phyloP scores from a whole-genome alignment of 495 filamentous ascomycete species.

The Aspergillus kassunensis region DNA sequence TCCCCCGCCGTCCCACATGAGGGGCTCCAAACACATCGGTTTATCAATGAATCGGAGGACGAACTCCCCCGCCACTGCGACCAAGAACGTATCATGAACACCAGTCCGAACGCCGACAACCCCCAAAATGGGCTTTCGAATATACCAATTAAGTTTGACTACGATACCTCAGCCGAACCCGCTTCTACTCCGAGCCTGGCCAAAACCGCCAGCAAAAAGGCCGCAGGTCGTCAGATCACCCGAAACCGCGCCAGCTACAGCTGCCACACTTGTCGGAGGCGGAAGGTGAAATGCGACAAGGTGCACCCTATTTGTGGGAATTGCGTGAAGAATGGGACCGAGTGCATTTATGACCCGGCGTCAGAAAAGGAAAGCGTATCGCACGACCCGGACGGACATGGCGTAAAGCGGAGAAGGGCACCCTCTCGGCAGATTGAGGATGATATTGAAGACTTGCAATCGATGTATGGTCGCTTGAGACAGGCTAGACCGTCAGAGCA shows the following conservation, averaged over 20 bases:
- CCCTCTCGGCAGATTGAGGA: constrained; percentile 29
- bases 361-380: constrained; percentile 23
- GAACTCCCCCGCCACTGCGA: constrained; percentile 19
- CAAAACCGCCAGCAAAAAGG: constrained; percentile 13
- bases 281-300: constrained; percentile 49
- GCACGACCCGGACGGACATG: constrained; percentile 22
- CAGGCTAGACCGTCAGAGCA: constrained; percentile 25
- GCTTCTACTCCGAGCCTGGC: constrained; percentile 2
- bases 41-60: constrained; percentile 17
- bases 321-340: constrained; percentile 40
- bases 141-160: constrained; percentile 7
- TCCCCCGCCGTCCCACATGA: constrained; percentile 4
- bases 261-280: constrained; percentile 45
- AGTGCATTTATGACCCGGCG: constrained; percentile 42
- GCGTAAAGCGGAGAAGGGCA: constrained; percentile 36
- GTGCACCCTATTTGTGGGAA: constrained; percentile 48
- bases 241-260: constrained; percentile 48
- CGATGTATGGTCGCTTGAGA: constrained; percentile 35
- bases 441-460: constrained; percentile 34
- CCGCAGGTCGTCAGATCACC: constrained; percentile 41
- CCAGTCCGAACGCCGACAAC: constrained; percentile 13
- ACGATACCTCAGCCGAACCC: neutral
- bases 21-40: constrained; percentile 1
- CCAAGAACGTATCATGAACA: constrained; percentile 21
- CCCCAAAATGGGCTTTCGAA: constrained; percentile 13